A percentile compares a stretch with the other conserved stretches of the same genome.
Evolutionary conservation across 495 filamentous ascomycete genomes (phyloP).

Genomic region (Cenococcum geophilum): DNA sequence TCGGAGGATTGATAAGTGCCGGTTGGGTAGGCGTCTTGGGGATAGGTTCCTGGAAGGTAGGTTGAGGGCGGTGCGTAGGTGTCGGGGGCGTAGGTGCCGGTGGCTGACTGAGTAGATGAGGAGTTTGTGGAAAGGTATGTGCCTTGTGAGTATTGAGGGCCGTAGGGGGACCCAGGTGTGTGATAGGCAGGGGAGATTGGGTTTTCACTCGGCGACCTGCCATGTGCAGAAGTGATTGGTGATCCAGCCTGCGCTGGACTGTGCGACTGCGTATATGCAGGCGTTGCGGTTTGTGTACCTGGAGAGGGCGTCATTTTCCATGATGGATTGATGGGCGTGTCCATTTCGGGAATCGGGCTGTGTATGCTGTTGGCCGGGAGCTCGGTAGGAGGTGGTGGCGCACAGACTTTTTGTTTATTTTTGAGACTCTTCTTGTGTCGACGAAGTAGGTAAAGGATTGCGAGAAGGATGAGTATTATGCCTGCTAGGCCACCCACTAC

Average conservation of each 20-base stretch:
- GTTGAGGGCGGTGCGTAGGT: neutral
- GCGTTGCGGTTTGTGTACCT: neutral
- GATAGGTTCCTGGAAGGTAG: slow-evolving; percentile 3
- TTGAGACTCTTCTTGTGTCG: slow-evolving; percentile 26
- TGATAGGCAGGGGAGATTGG: neutral
- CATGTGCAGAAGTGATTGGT: neutral
- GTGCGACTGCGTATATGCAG: neutral
- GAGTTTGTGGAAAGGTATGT: neutral
- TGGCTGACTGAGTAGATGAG: neutral
- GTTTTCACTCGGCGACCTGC: neutral
- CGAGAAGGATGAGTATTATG: slow-evolving; percentile 28
- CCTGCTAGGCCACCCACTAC: slow-evolving; percentile 30
- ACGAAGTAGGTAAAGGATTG: slow-evolving; percentile 31
- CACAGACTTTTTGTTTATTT: slow-evolving; percentile 7
- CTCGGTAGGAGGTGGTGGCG: slow-evolving; percentile 21
- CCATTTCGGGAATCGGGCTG: slow-evolving; percentile 22
- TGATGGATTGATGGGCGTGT: slow-evolving; percentile 14
- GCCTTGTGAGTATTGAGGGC: neutral
- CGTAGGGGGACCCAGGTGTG: neutral
- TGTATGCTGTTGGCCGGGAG: slow-evolving; percentile 14
- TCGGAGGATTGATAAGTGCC: neutral
- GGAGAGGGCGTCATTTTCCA: slow-evolving; percentile 2
- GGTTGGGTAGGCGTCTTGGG: neutral
- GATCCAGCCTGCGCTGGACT: neutral
- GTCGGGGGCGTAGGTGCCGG: neutral